Percentiles rank a stretch among this genome's conserved stretches.
Evolutionary conservation across 179 eudicot genomes (phyloP).

Genomic region (Spinacia oleracea): DNA sequence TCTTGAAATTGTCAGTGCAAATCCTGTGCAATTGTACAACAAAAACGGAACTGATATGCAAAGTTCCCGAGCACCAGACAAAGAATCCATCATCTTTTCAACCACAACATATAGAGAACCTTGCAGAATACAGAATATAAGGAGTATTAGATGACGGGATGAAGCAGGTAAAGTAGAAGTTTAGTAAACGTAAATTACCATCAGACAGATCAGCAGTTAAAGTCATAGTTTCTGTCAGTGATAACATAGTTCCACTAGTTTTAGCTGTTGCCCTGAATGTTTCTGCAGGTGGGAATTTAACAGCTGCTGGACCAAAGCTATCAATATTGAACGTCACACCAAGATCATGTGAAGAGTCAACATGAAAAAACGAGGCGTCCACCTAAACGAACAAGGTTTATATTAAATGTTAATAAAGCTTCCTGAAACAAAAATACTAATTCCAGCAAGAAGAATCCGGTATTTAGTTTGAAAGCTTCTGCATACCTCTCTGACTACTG

Average conservation of each 20-base stretch:
- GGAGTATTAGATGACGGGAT: slow-evolving; percentile 16
- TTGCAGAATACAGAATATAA: slow-evolving; percentile 29
- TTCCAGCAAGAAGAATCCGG: background rate
- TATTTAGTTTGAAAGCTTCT: slow-evolving; percentile 9
- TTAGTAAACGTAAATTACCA: slow-evolving; percentile 40
- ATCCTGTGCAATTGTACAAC: slow-evolving; percentile 84
- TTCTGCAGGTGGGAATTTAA: slow-evolving; percentile 89
- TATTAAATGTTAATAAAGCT: slow-evolving; percentile 1
- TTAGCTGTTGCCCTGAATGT: slow-evolving; percentile 70
- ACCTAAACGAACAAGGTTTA: slow-evolving; percentile 51
- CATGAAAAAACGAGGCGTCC: slow-evolving; percentile 74
- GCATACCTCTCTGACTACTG: slow-evolving; percentile 67
- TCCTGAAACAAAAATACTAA: slow-evolving; percentile 3
- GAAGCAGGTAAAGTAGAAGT: background rate
- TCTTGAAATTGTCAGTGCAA: slow-evolving; percentile 57
- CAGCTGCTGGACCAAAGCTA: slow-evolving; percentile 64
- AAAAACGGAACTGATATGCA: slow-evolving; percentile 80
- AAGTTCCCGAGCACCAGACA: slow-evolving; percentile 92
- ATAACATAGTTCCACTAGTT: slow-evolving; percentile 66
- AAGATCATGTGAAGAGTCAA: slow-evolving; percentile 94
- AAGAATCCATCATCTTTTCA: slow-evolving; percentile 84
- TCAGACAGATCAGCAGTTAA: slow-evolving; percentile 50
- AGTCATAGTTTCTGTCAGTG: slow-evolving; percentile 61
- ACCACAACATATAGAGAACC: slow-evolving; percentile 68
- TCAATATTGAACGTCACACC: slow-evolving; percentile 55